phyloP scores from a whole-genome alignment of 306 rosid species.

The Cucurbita maxima region DNA sequence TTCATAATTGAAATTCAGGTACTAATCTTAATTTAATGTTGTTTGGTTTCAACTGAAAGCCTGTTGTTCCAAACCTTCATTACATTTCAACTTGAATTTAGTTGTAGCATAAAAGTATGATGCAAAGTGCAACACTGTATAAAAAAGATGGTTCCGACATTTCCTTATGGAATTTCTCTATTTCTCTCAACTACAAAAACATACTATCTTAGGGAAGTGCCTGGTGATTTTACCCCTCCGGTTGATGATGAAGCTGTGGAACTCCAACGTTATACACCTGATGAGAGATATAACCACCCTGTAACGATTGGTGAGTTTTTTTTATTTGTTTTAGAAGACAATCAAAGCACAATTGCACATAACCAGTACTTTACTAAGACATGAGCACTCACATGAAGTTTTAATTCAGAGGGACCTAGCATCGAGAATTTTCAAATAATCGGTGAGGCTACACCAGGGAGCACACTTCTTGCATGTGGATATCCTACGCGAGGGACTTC shows the following conservation, averaged over 20 bases:
- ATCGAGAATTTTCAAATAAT: conserved; percentile 81
- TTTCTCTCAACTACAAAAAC: background rate
- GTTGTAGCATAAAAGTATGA: background rate
- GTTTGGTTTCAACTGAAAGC: background rate
- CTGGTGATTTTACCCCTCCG: conserved; percentile 19
- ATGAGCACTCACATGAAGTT: conserved; percentile 10
- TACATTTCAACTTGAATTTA: background rate
- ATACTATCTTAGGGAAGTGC: conserved; percentile 36
- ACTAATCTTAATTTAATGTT: background rate
- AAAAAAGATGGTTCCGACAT: background rate
- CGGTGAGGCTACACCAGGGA: conserved; percentile 82
- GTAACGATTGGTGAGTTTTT: conserved; percentile 20
- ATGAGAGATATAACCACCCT: conserved; percentile 26
- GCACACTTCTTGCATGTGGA: conserved; percentile 90
- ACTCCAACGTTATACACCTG: conserved; percentile 11
- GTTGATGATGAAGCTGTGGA: conserved; percentile 16
- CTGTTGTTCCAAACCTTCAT: background rate
- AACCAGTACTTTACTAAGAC: background rate
- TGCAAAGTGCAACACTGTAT: background rate
- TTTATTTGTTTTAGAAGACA: conserved; percentile 39
- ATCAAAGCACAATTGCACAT: conserved; percentile 2
- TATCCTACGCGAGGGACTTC: conserved; percentile 76
- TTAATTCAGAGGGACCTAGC: conserved; percentile 57
- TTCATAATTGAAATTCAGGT: background rate
- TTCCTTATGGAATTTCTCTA: background rate